These are phyloP conservation scores for Aureobasidium uvarum DNA, from an alignment of 2,329 filamentous ascomycete species.

Conservation along the genomic window DNA sequence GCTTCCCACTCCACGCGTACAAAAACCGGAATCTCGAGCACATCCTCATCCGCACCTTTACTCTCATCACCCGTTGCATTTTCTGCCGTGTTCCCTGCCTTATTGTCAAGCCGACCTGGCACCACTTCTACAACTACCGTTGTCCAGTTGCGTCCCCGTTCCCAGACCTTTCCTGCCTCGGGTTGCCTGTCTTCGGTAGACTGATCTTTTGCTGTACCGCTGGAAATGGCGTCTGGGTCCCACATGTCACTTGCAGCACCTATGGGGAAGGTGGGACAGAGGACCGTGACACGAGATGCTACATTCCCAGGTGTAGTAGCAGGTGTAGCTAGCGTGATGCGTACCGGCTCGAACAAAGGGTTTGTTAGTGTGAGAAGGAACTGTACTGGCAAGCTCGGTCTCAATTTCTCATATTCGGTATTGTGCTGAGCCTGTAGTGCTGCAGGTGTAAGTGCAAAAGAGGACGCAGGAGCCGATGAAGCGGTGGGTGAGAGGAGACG, in stretches of 20 bases:
- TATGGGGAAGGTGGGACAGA: conserved; percentile 92
- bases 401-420: conserved; percentile 34
- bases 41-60: conserved; percentile 57
- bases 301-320: conserved; percentile 74
- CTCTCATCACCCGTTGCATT: conserved; percentile 34
- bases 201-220: conserved; percentile 29
- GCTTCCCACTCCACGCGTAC: conserved; percentile 88
- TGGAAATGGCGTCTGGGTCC: conserved; percentile 56
- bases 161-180: conserved; percentile 95
- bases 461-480: conserved; percentile 56
- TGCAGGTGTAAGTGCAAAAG: conserved; percentile 43
- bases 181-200: conserved; percentile 58
- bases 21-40: conserved; percentile 90
- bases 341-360: conserved; percentile 87
- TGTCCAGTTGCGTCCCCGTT: conserved; percentile 89
- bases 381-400: conserved; percentile 59
- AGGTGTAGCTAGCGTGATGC: conserved; percentile 83
- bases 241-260: conserved; percentile 91
- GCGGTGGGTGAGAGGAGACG: conserved; percentile 55
- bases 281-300: conserved; percentile 77
- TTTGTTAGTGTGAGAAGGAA: conserved; percentile 90
- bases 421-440: conserved; percentile 33
- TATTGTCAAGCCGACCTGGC: conserved; percentile 47
- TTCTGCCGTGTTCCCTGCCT: conserved; percentile 24
- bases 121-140: conserved; percentile 91